Evolutionary conservation across 331 rosid species (phyloP).

Genomic region (Malus hybrid): DNA sequence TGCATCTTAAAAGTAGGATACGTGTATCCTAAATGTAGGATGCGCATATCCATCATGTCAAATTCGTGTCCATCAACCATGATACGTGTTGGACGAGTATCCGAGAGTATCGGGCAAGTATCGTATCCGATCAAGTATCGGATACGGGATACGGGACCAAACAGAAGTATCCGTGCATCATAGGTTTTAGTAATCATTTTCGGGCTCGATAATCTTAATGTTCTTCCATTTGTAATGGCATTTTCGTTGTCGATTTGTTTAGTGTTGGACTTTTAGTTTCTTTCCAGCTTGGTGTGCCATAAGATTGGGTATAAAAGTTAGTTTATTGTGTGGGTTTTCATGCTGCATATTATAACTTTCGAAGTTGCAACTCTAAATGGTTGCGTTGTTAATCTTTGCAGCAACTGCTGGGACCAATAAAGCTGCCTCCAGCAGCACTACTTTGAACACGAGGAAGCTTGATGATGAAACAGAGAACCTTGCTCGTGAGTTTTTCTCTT

Average conservation of each 20-base stretch:
- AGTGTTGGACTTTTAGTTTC: background rate
- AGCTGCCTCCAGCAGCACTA: slow-evolving; percentile 74
- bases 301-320: background rate
- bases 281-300: background rate
- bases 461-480: slow-evolving; percentile 85
- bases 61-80: too few species aligned
- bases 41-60: too few species aligned
- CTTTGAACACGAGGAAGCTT: slow-evolving; percentile 77
- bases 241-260: background rate
- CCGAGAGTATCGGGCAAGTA: too few species aligned
- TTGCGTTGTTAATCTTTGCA: slow-evolving; percentile 15
- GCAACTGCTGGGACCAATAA: slow-evolving; percentile 74
- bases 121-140: too few species aligned
- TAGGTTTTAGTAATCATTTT: background rate
- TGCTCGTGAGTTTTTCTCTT: slow-evolving; percentile 47
- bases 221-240: background rate
- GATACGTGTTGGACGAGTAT: too few species aligned
- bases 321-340: background rate
- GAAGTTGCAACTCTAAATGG: background rate
- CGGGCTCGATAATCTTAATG: too few species aligned
- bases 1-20: too few species aligned
- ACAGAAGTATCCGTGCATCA: too few species aligned
- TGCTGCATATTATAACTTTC: background rate
- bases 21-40: too few species aligned
- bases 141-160: too few species aligned